phyloP scores from a whole-genome alignment of 305 asterid species.

The Fraxinus nigra region DNA sequence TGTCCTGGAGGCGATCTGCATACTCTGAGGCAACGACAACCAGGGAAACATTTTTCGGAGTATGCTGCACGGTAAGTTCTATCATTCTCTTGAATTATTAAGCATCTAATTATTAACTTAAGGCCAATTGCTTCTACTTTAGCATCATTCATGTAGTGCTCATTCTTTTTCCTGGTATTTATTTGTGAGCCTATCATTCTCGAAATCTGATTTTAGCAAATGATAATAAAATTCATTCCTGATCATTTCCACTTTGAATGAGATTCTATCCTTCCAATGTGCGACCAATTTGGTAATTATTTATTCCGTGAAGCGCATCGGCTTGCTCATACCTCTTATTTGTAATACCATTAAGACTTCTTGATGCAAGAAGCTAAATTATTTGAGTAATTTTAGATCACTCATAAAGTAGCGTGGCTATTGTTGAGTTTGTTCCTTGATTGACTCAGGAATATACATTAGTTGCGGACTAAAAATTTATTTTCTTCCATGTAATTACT shows the following conservation, averaged over 20 bases:
- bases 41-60: conserved; percentile 94
- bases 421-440: background rate
- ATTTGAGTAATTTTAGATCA: background rate
- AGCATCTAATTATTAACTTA: background rate
- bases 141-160: background rate
- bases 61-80: conserved; percentile 79
- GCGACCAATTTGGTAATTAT: background rate
- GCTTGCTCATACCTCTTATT: background rate
- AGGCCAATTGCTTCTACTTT: background rate
- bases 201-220: background rate
- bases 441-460: background rate
- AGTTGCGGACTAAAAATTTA: background rate
- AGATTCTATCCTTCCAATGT: background rate
- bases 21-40: conserved; percentile 82
- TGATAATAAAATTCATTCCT: background rate
- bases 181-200: background rate
- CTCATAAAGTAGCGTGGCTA: background rate
- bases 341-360: background rate
- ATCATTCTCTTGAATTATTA: background rate
- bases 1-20: conserved; percentile 99
- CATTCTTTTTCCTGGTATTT: background rate
- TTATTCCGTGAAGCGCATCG: background rate
- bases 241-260: background rate
- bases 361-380: background rate
- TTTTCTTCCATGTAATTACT: background rate